A percentile compares a stretch with the other conserved stretches of the same genome.
Evolutionary conservation across 495 filamentous ascomycete genomes (phyloP).

Genomic region (Penicillium diatomitis): DNA sequence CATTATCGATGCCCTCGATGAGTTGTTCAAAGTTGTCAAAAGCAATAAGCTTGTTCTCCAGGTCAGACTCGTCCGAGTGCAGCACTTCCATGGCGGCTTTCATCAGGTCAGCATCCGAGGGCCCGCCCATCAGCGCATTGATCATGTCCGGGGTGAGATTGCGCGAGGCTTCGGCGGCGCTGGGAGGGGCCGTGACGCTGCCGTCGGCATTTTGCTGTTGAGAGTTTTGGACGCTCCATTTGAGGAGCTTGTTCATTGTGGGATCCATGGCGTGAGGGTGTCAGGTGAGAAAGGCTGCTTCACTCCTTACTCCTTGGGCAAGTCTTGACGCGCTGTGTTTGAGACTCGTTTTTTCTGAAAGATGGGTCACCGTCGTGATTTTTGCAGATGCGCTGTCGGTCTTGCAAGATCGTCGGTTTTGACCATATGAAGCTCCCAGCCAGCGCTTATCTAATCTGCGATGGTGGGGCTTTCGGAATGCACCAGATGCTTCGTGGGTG

Average conservation of each 20-base stretch:
- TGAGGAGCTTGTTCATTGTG: slow-evolving; percentile 69
- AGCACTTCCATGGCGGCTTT: slow-evolving; percentile 68
- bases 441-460: slow-evolving; percentile 9
- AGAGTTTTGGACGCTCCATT: slow-evolving; percentile 88
- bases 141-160: slow-evolving; percentile 57
- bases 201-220: slow-evolving; percentile 23
- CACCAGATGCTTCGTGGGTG: slow-evolving; percentile 14
- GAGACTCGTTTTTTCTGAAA: background rate
- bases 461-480: background rate
- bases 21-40: slow-evolving; percentile 96
- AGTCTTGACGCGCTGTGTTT: background rate
- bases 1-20: slow-evolving; percentile 87
- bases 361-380: background rate
- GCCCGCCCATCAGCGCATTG: slow-evolving; percentile 65
- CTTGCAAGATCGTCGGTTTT: background rate
- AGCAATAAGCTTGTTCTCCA: slow-evolving; percentile 74
- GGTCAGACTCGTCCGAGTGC: slow-evolving; percentile 47
- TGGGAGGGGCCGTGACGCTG: slow-evolving; percentile 28
- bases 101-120: slow-evolving; percentile 87
- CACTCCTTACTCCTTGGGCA: too few relatives aligned
- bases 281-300: background rate
- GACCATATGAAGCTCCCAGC: background rate
- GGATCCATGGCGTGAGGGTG: slow-evolving; percentile 38
- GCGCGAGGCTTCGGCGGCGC: slow-evolving; percentile 28
- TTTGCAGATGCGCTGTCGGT: too few relatives aligned